Evolutionary conservation across 345 rosid genomes (phyloP).

Genomic region (Murraya paniculata): DNA sequence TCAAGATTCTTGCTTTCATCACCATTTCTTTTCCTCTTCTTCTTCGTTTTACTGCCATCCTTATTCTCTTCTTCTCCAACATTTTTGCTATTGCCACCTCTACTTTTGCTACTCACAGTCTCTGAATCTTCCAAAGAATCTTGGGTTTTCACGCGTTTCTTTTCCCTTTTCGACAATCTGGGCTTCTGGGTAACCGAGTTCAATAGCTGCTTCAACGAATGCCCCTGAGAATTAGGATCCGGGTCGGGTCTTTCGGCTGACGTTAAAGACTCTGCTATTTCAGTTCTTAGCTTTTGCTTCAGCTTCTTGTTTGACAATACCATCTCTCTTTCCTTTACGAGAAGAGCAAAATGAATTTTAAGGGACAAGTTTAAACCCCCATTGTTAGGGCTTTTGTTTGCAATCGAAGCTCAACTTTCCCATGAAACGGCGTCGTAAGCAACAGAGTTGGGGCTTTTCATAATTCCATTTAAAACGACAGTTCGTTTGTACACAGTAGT

Average conservation of each 20-base stretch:
- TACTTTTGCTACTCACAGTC: background rate
- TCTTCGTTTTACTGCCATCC: conserved; percentile 14
- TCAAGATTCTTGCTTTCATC: conserved; percentile 16
- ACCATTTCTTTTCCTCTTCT: conserved; percentile 19
- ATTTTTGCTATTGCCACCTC: background rate
- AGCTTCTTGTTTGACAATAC: conserved; percentile 92
- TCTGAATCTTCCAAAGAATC: conserved; percentile 25
- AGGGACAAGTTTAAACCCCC: background rate
- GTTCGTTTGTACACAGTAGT: background rate
- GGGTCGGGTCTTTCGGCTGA: conserved; percentile 21
- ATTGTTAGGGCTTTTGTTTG: background rate
- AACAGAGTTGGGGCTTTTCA: no score
- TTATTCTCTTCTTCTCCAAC: background rate
- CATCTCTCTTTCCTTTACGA: conserved; percentile 31
- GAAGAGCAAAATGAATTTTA: background rate
- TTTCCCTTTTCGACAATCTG: conserved; percentile 72
- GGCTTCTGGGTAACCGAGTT: conserved; percentile 58
- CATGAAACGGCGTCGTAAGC: background rate
- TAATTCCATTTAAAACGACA: background rate
- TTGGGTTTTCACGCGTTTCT: conserved; percentile 44
- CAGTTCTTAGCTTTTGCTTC: conserved; percentile 68
- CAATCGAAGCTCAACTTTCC: background rate
- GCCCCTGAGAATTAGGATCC: conserved; percentile 32
- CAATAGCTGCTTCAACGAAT: conserved; percentile 48
- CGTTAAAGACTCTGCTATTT: conserved; percentile 37